Conservation (phyloP, 495 filamentous ascomycete species). For the Platismatia glauca region DNA sequence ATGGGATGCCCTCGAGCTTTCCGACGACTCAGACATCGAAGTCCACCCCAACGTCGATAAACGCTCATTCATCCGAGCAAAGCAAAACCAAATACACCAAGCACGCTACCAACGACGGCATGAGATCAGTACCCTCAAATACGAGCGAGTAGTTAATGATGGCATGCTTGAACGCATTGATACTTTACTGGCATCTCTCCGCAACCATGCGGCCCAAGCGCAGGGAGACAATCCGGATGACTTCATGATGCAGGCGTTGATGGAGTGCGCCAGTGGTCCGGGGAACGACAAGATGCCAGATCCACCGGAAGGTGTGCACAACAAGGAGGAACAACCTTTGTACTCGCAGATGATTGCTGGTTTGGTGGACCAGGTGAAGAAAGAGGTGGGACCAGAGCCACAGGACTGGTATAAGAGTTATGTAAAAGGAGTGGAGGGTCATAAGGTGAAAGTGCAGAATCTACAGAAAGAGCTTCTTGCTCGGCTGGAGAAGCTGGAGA, state of each 20-base stretch:
- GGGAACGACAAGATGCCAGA: slow-evolving; percentile 63
- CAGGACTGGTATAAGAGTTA: slow-evolving; percentile 61
- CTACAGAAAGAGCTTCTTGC: slow-evolving; percentile 64
- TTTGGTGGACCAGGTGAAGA: slow-evolving; percentile 88
- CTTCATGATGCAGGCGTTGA: slow-evolving; percentile 75
- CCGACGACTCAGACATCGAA: slow-evolving; percentile 95
- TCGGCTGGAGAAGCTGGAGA: slow-evolving; percentile 74
- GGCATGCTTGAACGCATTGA: slow-evolving; percentile 76
- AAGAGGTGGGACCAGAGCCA: slow-evolving; percentile 62
- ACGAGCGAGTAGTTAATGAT: slow-evolving; percentile 89
- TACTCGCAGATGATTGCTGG: slow-evolving; percentile 95
- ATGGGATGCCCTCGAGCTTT: slow-evolving; percentile 92
- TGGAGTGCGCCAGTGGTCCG: slow-evolving; percentile 64
- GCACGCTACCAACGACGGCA: slow-evolving; percentile 74
- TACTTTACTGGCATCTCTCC: slow-evolving; percentile 59
- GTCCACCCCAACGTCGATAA: slow-evolving; percentile 99
- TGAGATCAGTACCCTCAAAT: slow-evolving; percentile 85
- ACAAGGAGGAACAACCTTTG: slow-evolving; percentile 65
- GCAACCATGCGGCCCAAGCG: slow-evolving; percentile 58
- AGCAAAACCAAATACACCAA: slow-evolving; percentile 92
- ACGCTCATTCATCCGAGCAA: slow-evolving; percentile 94
- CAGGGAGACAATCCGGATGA: slow-evolving; percentile 55
- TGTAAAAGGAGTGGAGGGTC: slow-evolving; percentile 62
- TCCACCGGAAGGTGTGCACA: slow-evolving; percentile 70
- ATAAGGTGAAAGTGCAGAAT: slow-evolving; percentile 64